phyloP scores from a whole-genome alignment of 129 eudicot species.

The Flaveria ramosissima region DNA sequence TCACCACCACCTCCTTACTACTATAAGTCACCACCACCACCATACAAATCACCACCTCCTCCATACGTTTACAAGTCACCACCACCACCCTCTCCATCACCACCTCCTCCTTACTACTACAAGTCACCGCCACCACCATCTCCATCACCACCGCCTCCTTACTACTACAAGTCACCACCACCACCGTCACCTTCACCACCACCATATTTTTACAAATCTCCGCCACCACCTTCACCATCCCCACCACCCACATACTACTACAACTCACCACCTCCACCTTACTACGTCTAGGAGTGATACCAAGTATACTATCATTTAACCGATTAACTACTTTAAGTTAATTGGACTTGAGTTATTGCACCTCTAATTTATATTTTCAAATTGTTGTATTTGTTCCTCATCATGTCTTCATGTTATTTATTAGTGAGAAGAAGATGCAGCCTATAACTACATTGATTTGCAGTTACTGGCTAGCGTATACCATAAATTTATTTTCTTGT shows the following conservation, averaged over 20 bases:
- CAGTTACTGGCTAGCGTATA: background rate
- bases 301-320: background rate
- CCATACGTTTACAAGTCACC: conserved; percentile 14
- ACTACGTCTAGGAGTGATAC: conserved; percentile 1
- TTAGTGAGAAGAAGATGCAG: background rate
- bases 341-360: background rate
- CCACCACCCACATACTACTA: conserved; percentile 2
- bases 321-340: conserved; percentile 15
- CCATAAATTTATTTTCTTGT: background rate
- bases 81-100: conserved; percentile 16
- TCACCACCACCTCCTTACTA: too few relatives aligned
- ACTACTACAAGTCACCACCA: background rate
- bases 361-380: background rate
- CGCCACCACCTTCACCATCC: background rate
- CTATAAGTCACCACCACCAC: conserved; percentile 19
- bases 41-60: conserved; percentile 5
- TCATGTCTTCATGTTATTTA: background rate
- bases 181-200: too few relatives aligned
- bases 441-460: conserved; percentile 9
- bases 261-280: conserved; percentile 18
- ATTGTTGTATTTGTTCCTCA: background rate
- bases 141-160: background rate
- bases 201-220: too few relatives aligned
- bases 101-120: background rate
- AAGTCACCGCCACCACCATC: conserved; percentile 14